Conservation (phyloP, 2,329 filamentous ascomycete species). For the Aspergillus puulaauensis region DNA sequence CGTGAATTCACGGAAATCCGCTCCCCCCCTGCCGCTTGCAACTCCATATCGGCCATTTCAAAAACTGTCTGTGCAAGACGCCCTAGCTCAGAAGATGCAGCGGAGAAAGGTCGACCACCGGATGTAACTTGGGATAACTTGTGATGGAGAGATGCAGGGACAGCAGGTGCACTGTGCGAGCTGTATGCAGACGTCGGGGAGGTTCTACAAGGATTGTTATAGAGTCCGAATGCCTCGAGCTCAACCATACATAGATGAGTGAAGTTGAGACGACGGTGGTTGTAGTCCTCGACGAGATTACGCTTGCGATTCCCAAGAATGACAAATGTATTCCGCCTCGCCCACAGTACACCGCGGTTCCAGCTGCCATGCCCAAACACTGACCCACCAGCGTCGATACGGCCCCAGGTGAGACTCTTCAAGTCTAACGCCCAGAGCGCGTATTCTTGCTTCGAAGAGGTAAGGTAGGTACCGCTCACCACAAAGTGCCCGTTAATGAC, state of each 20-base stretch:
- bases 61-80: slow-evolving; percentile 73
- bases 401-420: slow-evolving; percentile 84
- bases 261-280: slow-evolving; percentile 96
- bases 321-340: slow-evolving; percentile 89
- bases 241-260: slow-evolving; percentile 96
- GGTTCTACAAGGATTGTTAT: slow-evolving; percentile 85
- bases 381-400: slow-evolving; percentile 89
- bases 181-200: slow-evolving; percentile 78
- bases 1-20: slow-evolving; percentile 91
- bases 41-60: slow-evolving; percentile 96
- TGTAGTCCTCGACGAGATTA: slow-evolving; percentile 95
- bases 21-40: slow-evolving; percentile 86
- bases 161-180: slow-evolving; percentile 74
- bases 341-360: slow-evolving; percentile 95
- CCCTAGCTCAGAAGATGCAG: slow-evolving; percentile 81
- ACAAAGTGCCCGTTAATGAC: slow-evolving; percentile 96
- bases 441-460: slow-evolving; percentile 97
- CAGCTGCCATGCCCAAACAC: slow-evolving; percentile 97
- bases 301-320: slow-evolving; percentile 91
- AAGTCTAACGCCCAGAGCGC: slow-evolving; percentile 93
- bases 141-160: slow-evolving; percentile 55
- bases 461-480: slow-evolving; percentile 94
- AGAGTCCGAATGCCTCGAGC: slow-evolving; percentile 93
- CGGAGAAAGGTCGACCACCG: slow-evolving; percentile 73
- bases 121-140: slow-evolving; percentile 57